These are phyloP conservation scores for Salix brachista DNA, from an alignment of 345 rosid species.

Conservation along the genomic window DNA sequence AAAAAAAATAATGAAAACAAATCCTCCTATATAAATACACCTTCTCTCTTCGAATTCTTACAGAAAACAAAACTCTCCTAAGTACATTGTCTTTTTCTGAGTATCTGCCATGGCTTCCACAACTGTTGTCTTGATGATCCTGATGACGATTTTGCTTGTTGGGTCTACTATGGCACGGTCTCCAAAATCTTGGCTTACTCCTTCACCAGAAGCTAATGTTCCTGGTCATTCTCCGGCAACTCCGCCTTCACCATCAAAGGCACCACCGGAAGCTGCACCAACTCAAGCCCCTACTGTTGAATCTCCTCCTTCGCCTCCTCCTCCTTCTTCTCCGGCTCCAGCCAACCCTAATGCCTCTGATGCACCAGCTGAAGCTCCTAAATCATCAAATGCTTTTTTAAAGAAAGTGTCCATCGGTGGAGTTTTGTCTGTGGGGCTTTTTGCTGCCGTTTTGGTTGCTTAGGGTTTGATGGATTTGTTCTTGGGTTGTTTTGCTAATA, in stretches of 20 bases:
- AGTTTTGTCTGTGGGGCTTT: slow-evolving; percentile 7
- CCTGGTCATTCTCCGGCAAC: slow-evolving; percentile 1
- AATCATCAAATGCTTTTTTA: slow-evolving; percentile 5
- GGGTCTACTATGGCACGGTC: slow-evolving; percentile 24
- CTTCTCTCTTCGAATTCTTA: background rate
- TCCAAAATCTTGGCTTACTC: slow-evolving; percentile 22
- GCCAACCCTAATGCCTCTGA: background rate
- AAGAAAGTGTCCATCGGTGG: slow-evolving; percentile 13
- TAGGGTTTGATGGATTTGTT: slow-evolving; percentile 1
- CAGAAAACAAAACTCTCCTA: no score
- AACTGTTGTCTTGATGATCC: background rate
- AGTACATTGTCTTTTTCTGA: background rate
- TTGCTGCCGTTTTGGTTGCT: slow-evolving; percentile 17
- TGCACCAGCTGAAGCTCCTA: slow-evolving; percentile 11
- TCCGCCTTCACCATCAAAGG: background rate
- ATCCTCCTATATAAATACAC: no score
- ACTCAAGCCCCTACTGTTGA: background rate
- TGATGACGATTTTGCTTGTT: slow-evolving; percentile 8
- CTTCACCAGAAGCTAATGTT: slow-evolving; percentile 8
- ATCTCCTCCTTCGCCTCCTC: background rate
- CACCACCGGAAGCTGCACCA: background rate
- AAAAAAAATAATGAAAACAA: no score
- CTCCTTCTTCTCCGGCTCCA: background rate
- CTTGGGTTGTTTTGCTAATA: background rate
- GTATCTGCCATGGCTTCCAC: background rate